Base-by-base conservation (phyloP, 306 rosid species). In the Begonia fuchsioides region DNA sequence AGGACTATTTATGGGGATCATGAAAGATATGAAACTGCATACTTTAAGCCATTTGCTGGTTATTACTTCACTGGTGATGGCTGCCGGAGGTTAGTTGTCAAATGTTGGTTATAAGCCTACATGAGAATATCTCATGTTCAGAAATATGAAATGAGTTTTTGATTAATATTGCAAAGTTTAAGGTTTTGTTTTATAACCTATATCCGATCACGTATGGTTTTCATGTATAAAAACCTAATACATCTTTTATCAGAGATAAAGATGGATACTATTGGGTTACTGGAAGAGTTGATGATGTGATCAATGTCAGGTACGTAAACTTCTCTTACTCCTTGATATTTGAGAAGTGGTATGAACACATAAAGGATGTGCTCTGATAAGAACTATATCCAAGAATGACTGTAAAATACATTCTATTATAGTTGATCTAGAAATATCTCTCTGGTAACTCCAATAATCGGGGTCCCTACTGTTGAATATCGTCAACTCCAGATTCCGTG, bases 1-100 rank as follows among this genome's bases (percentile, higher is more conserved):
- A 76, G 95, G 54, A 86, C 95, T 50, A 86, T 86, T 19, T 81
- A 69, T 32, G 88, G 86, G 58, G 95, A 86, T 46, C 95, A 86
- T 43, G 95, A 86, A 69, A 74, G 93, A 86, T 86, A 86, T 38
- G 93, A 86, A 68, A 86, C 95, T 38, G 76, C 95, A 53, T 86
- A 86, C 74, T 86, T 81, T 72, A 86, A 81, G 71, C 86, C 95
- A 53, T 86, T 86, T 68, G 54, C 79, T 14, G 93, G 93, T 50
- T 86, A 78, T 76, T 86, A 86, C 68, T 86, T 86, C 68, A 78
- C 76, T 61, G 95, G 95, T 55, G 95, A 86, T 69, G 95, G 95
- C 60, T 86, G 95, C 75, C 78, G 81, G 18, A 76, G 95, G 95
- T 66, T 53, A 64, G 66, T 68, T 26, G 17, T 26, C 7, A 26